These are phyloP conservation scores for Boletellus ananiceps DNA, from an alignment of 768 basidiomycete species.

Conservation along the genomic window DNA sequence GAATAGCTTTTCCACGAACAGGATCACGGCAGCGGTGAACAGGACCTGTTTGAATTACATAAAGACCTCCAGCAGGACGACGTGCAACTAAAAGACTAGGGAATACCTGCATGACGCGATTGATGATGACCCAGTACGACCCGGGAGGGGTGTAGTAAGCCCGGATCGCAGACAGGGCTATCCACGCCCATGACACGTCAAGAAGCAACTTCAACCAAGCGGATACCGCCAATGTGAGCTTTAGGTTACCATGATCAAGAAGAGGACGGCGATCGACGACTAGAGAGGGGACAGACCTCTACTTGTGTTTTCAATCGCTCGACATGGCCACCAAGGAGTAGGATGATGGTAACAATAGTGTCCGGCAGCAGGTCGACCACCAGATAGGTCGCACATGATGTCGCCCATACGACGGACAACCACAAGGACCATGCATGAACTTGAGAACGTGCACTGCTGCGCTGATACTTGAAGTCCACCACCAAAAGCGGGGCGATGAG, in stretches of 20 bases:
- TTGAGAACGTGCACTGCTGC: constrained; percentile 45
- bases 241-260: constrained; percentile 2
- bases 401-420: constrained; percentile 64
- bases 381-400: constrained; percentile 55
- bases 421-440: constrained; percentile 65
- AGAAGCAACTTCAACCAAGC: constrained; percentile 68
- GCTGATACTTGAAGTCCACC: constrained; percentile 56
- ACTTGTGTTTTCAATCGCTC: constrained; percentile 65
- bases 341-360: constrained; percentile 48
- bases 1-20: constrained; percentile 55
- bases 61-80: constrained; percentile 2
- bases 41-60: constrained; percentile 33
- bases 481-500: constrained; percentile 68
- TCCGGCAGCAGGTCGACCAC: constrained; percentile 61
- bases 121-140: constrained; percentile 62
- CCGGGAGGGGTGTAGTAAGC: constrained; percentile 55
- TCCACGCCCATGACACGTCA: constrained; percentile 70
- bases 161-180: constrained; percentile 60
- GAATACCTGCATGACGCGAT: constrained; percentile 65
- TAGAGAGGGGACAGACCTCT: constrained; percentile 44
- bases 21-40: constrained; percentile 40
- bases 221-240: constrained; percentile 66
- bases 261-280: neutral
- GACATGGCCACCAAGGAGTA: constrained; percentile 55
- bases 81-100: neutral